Percentiles rank a stretch among this genome's conserved stretches.
phyloP scores from a whole-genome alignment of 306 rosid genomes.

The Canavalia gladiata region DNA sequence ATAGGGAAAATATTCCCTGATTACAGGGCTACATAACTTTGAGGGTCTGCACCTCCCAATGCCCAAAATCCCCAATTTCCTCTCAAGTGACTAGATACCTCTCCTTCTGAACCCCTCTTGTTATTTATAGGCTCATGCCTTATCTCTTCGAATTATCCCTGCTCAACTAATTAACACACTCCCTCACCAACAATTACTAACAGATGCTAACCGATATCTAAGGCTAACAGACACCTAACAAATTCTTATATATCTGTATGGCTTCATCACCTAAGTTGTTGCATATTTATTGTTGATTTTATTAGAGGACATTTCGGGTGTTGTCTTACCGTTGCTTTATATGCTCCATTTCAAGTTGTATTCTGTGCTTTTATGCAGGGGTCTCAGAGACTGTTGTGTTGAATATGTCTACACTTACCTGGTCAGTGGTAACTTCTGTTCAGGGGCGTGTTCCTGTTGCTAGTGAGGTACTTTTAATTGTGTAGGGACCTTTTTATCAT shows the following conservation, averaged over 20 bases:
- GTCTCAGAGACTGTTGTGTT: slow-evolving; percentile 85
- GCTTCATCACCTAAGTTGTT: slow-evolving; percentile 4
- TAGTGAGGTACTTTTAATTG: slow-evolving; percentile 72
- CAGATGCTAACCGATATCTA: neutral
- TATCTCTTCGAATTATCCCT: neutral
- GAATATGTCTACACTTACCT: slow-evolving; percentile 86
- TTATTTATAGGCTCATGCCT: neutral
- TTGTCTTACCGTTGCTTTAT: slow-evolving; percentile 7
- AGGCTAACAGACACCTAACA: neutral
- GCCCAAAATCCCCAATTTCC: neutral
- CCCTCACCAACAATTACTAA: too few relatives aligned
- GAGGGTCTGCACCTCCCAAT: neutral
- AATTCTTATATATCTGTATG: neutral
- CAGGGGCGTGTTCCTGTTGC: slow-evolving; percentile 94
- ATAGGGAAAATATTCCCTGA: neutral
- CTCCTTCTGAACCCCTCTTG: neutral
- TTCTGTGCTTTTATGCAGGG: slow-evolving; percentile 63
- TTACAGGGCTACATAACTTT: neutral
- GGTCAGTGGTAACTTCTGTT: slow-evolving; percentile 91
- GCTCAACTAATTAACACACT: neutral
- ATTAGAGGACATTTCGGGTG: slow-evolving; percentile 28
- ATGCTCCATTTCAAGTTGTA: slow-evolving; percentile 15
- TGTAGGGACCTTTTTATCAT: neutral
- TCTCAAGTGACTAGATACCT: neutral
- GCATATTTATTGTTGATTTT: slow-evolving; percentile 32